Evolutionary conservation across 257 asterid genomes (phyloP).

Genomic region (Solanum appendiculatum): DNA sequence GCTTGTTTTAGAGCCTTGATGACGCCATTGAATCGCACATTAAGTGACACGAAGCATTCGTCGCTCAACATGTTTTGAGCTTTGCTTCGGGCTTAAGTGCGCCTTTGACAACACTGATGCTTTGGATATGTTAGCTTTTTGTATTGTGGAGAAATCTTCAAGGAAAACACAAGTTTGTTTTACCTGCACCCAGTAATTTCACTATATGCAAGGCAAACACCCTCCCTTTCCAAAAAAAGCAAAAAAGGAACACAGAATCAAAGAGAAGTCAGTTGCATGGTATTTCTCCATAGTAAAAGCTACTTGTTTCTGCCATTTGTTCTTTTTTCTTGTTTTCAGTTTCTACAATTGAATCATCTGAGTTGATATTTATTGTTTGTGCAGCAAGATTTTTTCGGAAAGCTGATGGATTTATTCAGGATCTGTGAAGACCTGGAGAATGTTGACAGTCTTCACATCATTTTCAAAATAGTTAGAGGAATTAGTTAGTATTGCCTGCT

Average conservation of each 20-base stretch:
- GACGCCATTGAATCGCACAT: neutral
- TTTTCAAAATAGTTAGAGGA: slow-evolving; percentile 80
- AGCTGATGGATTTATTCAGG: slow-evolving; percentile 72
- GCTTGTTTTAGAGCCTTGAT: neutral
- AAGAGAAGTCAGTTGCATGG: neutral
- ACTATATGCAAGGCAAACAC: neutral
- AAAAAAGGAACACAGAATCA: neutral
- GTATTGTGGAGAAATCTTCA: neutral
- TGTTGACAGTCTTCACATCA: slow-evolving; percentile 69
- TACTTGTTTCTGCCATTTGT: neutral
- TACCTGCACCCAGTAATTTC: neutral
- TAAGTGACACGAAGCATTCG: neutral
- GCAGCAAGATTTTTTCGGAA: slow-evolving; percentile 80
- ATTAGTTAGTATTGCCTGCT: slow-evolving; percentile 46
- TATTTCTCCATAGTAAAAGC: neutral
- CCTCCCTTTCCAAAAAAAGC: neutral
- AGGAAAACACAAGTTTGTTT: neutral
- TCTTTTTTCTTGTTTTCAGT: neutral
- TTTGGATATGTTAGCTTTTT: neutral
- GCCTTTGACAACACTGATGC: neutral
- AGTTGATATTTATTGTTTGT: slow-evolving; percentile 10
- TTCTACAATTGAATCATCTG: neutral
- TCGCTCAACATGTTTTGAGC: neutral
- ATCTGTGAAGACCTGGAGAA: slow-evolving; percentile 80
- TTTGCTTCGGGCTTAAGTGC: neutral